A percentile compares a stretch with the other conserved stretches of the same genome.
These are phyloP conservation scores for Arachis monticola DNA, from an alignment of 331 rosid species.

Conservation along the genomic window DNA sequence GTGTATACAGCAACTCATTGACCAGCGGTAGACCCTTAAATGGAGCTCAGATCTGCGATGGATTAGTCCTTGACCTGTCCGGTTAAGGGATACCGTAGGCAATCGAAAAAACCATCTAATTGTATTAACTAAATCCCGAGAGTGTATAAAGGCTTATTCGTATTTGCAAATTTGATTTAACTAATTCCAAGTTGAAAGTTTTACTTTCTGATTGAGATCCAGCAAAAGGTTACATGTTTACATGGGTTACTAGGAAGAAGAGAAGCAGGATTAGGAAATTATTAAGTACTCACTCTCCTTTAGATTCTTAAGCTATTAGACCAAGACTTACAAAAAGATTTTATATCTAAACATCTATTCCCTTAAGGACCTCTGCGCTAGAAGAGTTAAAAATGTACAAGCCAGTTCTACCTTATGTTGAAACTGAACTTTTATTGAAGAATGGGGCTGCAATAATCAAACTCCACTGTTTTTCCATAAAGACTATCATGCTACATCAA, in stretches of 20 bases:
- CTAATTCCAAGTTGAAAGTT: slow-evolving; percentile 6
- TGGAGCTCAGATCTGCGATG: too few relatives aligned
- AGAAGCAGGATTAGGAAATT: not conserved
- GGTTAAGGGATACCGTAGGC: too few relatives aligned
- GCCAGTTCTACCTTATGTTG: not conserved
- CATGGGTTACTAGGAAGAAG: not conserved
- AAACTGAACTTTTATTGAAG: slow-evolving; percentile 4
- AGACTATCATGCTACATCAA: not conserved
- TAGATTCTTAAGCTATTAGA: not conserved
- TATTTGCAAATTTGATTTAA: slow-evolving; percentile 8
- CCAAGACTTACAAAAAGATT: not conserved
- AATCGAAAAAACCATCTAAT: too few relatives aligned
- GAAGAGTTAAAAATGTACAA: not conserved
- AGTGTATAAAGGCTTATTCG: not conserved
- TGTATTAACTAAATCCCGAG: not conserved
- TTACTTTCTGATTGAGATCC: not conserved
- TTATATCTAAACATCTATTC: not conserved
- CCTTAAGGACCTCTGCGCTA: not conserved
- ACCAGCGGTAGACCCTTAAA: too few relatives aligned
- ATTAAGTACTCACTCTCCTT: not conserved
- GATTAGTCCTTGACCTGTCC: too few relatives aligned
- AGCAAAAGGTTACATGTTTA: not conserved
- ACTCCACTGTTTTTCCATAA: not conserved
- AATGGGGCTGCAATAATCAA: not conserved
- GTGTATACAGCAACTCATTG: too few relatives aligned